Base-by-base conservation (phyloP, 1,284 basidiomycete species). In the Wolfiporia cocos region DNA sequence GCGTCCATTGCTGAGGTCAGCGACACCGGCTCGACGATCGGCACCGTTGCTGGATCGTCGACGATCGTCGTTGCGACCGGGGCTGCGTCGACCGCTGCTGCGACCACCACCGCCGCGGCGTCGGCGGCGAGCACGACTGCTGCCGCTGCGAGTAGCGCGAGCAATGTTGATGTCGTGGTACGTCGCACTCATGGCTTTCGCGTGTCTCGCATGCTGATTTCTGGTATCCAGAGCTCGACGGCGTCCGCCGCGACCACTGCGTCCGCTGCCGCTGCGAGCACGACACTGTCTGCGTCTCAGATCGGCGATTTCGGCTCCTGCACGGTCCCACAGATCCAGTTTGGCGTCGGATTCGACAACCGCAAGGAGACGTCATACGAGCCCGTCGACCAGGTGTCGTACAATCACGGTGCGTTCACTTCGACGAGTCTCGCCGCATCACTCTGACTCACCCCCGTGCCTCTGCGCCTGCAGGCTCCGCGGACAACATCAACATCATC, bases 391-490 rank as follows among this genome's bases (percentile, higher is more conserved):
- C 3, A 36, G 17, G 18, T 14, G 26, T 29, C 26, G 69, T 71
- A 53, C 43, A 56, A 40, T 39, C 5, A 29, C 26, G 26, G 5
- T 10, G 15, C 9, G 15, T n/a, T 23, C 31, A 3, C 36, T 36
- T n/a, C 38, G 18, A 5, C 28, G 18, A 15, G 28, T 32, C 40
- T n/a, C 45, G 14, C 7, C 28, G 37, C 34, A 37, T 19, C 46
- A 31, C 24, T 19, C 11, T 23, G 19, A 14, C 37, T 49, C 70
- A 67, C 49, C 11, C 73, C 69, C 3, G 76, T 59, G 59, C 64
- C 67, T 56, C n/a, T n/a, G n/a, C n/a, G n/a, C n/a, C n/a, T n/a
- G n/a, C 74, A 76, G 70, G 67, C 19, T 74, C 72, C 11, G 76
- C 76, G 3, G 67, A 78, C 46, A 70, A 70, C 54, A 71, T 75